Percentiles rank a stretch among this genome's conserved stretches.
Evolutionary conservation across 768 basidiomycete genomes (phyloP).

Genomic region (Lactarius tabidus): DNA sequence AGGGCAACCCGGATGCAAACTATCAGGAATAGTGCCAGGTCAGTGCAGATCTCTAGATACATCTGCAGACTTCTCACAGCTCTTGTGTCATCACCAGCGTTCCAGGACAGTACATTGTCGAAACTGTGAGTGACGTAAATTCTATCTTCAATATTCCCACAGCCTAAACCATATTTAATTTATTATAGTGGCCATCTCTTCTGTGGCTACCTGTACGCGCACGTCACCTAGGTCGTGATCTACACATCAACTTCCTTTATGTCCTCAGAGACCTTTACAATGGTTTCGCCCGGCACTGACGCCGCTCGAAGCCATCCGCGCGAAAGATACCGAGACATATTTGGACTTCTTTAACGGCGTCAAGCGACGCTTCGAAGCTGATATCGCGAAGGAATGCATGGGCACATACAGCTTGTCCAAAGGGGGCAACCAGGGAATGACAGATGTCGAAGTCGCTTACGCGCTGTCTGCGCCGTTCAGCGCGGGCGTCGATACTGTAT

Average conservation of each 20-base stretch:
- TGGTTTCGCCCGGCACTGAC: slow-evolving; percentile 17
- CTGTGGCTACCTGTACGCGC: slow-evolving; percentile 17
- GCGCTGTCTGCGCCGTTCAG: slow-evolving; percentile 16
- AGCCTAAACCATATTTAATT: not conserved
- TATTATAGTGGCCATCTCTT: slow-evolving; percentile 8
- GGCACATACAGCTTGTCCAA: slow-evolving; percentile 8
- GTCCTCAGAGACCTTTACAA: slow-evolving; percentile 10
- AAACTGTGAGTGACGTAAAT: not conserved
- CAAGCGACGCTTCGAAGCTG: slow-evolving; percentile 1
- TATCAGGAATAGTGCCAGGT: not conserved
- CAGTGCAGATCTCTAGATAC: not conserved
- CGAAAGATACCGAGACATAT: not conserved
- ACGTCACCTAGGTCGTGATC: not conserved
- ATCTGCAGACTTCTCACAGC: not conserved
- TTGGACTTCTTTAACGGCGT: not conserved
- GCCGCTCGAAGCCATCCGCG: not conserved
- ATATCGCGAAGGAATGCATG: slow-evolving; percentile 14
- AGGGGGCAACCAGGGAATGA: not conserved
- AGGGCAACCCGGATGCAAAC: not conserved
- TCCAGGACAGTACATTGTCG: slow-evolving; percentile 9
- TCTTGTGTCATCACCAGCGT: not conserved
- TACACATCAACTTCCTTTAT: not conserved
- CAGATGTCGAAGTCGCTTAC: slow-evolving; percentile 12
- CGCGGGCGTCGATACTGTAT: slow-evolving; percentile 20
- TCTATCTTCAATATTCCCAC: not conserved